Percentiles rank a stretch among this genome's conserved stretches.
phyloP scores from a whole-genome alignment of 805 yeast genomes.

The Yamadazyma scolyti region DNA sequence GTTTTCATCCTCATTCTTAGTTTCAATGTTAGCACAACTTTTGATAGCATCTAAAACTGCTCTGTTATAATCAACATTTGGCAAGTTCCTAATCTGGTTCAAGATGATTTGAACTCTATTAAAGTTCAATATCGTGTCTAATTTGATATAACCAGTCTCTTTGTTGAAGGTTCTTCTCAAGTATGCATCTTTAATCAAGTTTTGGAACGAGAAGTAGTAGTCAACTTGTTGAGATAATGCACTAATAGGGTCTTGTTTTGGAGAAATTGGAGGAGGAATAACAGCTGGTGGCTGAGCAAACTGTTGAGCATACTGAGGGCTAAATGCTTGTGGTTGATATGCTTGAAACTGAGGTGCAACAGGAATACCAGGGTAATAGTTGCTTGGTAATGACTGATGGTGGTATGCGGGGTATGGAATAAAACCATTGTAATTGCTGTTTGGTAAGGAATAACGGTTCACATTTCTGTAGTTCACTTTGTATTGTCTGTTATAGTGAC shows the following conservation, averaged over 20 bases:
- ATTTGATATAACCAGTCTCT: constrained; percentile 63
- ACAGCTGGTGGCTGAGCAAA: constrained; percentile 18
- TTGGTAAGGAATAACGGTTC: constrained; percentile 13
- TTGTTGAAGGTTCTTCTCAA: constrained; percentile 78
- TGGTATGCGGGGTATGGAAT: constrained; percentile 10
- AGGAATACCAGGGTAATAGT: constrained; percentile 6
- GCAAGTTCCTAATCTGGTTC: constrained; percentile 34
- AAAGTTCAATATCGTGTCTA: constrained; percentile 61
- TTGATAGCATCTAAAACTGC: constrained; percentile 52
- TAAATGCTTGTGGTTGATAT: constrained; percentile 15
- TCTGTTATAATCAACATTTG: constrained; percentile 19
- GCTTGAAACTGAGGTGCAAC: constrained; percentile 1
- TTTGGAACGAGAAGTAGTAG: constrained; percentile 87
- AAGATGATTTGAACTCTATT: constrained; percentile 65
- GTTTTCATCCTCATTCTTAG: constrained; percentile 29
- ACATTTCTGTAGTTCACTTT: constrained; percentile 10
- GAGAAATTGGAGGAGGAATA: constrained; percentile 45
- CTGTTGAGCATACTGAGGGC: constrained; percentile 2
- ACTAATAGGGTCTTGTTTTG: constrained; percentile 42
- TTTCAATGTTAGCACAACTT: constrained; percentile 51
- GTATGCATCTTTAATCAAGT: constrained; percentile 78
- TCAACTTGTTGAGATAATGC: constrained; percentile 64
- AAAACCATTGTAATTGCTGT: constrained; percentile 6
- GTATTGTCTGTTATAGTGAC: constrained; percentile 7
- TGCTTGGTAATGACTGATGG: constrained; percentile 13